Evolutionary conservation across 108 stramenopile genomes (phyloP).

Genomic region (Epipyxis sp.): DNA sequence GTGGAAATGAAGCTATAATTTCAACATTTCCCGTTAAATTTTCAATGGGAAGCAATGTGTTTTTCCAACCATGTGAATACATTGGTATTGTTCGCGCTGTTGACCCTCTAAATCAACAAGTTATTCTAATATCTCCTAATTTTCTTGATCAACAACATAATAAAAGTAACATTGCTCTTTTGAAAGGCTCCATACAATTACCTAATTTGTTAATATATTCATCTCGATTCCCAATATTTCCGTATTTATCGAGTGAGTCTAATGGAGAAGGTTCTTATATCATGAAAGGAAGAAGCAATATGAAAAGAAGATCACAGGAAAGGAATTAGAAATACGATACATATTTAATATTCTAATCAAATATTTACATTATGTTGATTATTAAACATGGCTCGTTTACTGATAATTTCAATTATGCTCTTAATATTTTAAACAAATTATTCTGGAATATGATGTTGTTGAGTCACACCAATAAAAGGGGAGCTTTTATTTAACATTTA

Average conservation of each 20-base stretch:
- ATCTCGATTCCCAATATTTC: not conserved
- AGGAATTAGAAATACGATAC: too few relatives aligned
- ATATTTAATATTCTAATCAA: too few relatives aligned
- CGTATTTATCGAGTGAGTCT: not conserved
- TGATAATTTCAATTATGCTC: too few relatives aligned
- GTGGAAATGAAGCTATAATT: not conserved
- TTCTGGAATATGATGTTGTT: too few relatives aligned
- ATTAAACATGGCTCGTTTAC: too few relatives aligned
- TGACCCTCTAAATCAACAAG: not conserved
- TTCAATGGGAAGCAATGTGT: not conserved
- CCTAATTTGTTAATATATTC: not conserved
- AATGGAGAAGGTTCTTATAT: not conserved
- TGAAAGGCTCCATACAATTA: not conserved
- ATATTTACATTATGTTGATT: too few relatives aligned
- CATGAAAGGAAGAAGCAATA: too few relatives aligned
- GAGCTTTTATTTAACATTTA: too few relatives aligned
- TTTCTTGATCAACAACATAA: not conserved
- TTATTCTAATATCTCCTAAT: not conserved
- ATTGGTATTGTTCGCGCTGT: not conserved
- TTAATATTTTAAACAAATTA: too few relatives aligned
- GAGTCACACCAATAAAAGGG: too few relatives aligned
- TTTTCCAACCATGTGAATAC: too few relatives aligned
- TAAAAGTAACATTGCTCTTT: not conserved
- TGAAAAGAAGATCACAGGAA: too few relatives aligned
- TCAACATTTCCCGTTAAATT: not conserved